Percentiles rank a stretch among this genome's conserved stretches.
Evolutionary conservation across 129 eudicot genomes (phyloP).

Genomic region (Glebionis coronaria): DNA sequence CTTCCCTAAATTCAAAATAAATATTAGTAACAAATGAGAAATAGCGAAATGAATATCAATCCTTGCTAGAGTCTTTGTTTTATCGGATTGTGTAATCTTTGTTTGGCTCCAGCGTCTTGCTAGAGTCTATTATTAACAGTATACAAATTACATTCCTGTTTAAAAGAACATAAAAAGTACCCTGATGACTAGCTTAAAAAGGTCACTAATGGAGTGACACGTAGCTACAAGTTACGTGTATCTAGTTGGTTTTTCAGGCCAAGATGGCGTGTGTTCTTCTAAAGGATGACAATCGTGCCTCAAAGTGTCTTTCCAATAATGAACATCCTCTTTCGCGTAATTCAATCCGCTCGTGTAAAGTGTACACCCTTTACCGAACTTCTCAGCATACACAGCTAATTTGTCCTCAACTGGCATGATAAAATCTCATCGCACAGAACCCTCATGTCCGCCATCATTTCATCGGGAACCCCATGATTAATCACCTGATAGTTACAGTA

Average conservation of each 20-base stretch:
- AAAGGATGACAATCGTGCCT: slow-evolving; percentile 40
- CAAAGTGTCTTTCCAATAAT: slow-evolving; percentile 47
- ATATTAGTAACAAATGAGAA: background rate
- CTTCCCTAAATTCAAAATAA: slow-evolving; percentile 32
- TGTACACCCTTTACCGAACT: slow-evolving; percentile 17
- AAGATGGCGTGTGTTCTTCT: slow-evolving; percentile 27
- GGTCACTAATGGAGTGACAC: background rate
- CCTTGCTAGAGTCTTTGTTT: too few relatives aligned
- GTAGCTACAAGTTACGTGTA: slow-evolving; percentile 16
- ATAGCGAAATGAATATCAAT: too few relatives aligned
- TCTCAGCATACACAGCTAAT: slow-evolving; percentile 26
- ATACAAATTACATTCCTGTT: background rate
- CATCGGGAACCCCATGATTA: slow-evolving; percentile 39
- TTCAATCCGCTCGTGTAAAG: slow-evolving; percentile 38
- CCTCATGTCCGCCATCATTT: slow-evolving; percentile 31
- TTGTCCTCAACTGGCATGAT: slow-evolving; percentile 38
- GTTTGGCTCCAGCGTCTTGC: too few relatives aligned
- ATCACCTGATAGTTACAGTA: slow-evolving; percentile 32
- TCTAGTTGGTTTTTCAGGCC: slow-evolving; percentile 46
- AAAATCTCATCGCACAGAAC: slow-evolving; percentile 40
- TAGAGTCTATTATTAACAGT: too few relatives aligned
- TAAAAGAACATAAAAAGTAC: too few relatives aligned
- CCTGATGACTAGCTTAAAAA: too few relatives aligned
- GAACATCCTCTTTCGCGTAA: slow-evolving; percentile 32
- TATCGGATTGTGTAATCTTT: too few relatives aligned